These are phyloP conservation scores for Grigorovia transvaalensis DNA, from an alignment of 805 yeast species.

Conservation along the genomic window DNA sequence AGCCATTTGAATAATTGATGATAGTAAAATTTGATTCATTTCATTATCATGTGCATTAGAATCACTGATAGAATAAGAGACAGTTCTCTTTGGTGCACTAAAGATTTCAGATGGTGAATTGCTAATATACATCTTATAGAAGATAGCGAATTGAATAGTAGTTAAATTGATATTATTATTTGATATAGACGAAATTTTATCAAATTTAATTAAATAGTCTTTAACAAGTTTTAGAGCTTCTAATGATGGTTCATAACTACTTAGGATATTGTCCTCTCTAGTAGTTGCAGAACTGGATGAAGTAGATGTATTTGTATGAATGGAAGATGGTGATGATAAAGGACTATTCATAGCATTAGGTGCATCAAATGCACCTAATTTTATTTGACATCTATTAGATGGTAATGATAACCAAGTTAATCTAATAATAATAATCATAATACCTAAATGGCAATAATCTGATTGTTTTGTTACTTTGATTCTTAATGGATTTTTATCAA, in stretches of 20 bases:
- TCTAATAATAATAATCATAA: slow-evolving; percentile 41
- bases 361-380: slow-evolving; percentile 14
- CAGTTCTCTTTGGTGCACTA: slow-evolving; percentile 3
- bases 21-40: slow-evolving; percentile 43
- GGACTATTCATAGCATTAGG: slow-evolving; percentile 3
- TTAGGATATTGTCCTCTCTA: slow-evolving; percentile 22
- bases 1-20: slow-evolving; percentile 56
- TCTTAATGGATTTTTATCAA: slow-evolving; percentile 13
- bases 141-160: slow-evolving; percentile 50
- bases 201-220: slow-evolving; percentile 25
- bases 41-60: slow-evolving; percentile 39
- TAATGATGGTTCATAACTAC: slow-evolving; percentile 22
- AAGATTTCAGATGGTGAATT: slow-evolving; percentile 41
- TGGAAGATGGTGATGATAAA: slow-evolving; percentile 5
- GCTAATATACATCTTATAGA: slow-evolving; percentile 43
- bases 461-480: slow-evolving; percentile 27
- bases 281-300: slow-evolving; percentile 18
- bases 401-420: slow-evolving; percentile 49
- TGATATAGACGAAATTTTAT: slow-evolving; percentile 27
- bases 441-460: slow-evolving; percentile 38
- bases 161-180: slow-evolving; percentile 26
- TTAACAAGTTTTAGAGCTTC: slow-evolving; percentile 21
- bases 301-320: slow-evolving; percentile 4
- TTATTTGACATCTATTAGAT: slow-evolving; percentile 28
- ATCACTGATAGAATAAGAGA: slow-evolving; percentile 9